Evolutionary conservation across 2,329 filamentous ascomycete genomes (phyloP).

Genomic region (Cladophialophora carrionii): DNA sequence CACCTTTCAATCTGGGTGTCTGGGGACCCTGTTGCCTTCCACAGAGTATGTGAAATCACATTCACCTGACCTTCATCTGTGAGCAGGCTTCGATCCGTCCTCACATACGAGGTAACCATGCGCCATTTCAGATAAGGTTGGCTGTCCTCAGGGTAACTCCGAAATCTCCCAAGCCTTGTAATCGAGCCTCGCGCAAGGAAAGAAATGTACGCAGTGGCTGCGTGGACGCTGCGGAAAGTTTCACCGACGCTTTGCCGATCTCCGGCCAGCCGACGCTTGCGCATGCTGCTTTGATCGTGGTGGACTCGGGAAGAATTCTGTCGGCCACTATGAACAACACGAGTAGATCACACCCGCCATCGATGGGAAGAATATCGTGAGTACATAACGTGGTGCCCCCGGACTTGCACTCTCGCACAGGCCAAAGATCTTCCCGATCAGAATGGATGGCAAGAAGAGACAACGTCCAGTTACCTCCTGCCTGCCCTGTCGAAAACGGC

Average conservation of each 20-base stretch:
- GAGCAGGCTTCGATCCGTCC: background rate
- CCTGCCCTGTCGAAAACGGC: constrained; percentile 28
- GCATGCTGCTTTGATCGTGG: background rate
- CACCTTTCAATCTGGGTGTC: background rate
- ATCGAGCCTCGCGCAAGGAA: background rate
- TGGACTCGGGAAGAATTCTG: background rate
- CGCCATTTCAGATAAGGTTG: background rate
- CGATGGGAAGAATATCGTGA: background rate
- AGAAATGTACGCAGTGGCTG: background rate
- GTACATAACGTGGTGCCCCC: background rate
- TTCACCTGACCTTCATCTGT: background rate
- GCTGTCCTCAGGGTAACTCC: background rate
- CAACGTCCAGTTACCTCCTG: constrained; percentile 31
- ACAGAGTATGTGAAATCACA: background rate
- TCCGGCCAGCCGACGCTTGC: constrained; percentile 3
- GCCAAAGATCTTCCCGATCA: constrained; percentile 8
- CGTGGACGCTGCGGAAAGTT: background rate
- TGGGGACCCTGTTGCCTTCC: background rate
- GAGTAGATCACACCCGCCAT: background rate
- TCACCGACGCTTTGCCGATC: constrained; percentile 10
- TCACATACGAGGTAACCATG: background rate
- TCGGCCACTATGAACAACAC: background rate
- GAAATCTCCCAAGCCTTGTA: background rate
- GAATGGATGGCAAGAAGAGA: constrained; percentile 24
- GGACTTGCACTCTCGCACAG: background rate